Evolutionary conservation across 1,139 yeast species (phyloP), one percentile per base, ranked within the genome.

Genomic region (Yamadazyma blattariae): DNA sequence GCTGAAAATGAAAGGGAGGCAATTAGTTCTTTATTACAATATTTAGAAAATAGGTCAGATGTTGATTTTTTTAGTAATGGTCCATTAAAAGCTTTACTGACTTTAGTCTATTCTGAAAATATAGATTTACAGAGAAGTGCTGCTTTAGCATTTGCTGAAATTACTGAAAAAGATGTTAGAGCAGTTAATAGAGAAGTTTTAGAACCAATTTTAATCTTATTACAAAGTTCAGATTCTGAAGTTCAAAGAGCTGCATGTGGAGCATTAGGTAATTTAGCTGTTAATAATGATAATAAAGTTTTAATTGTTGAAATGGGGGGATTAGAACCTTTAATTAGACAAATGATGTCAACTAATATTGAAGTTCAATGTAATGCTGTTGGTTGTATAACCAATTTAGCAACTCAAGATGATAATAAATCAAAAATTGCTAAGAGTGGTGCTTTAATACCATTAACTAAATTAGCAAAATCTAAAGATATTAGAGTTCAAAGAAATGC

Each of bases 311-410:
- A 90, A 55, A 88, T 94, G 96, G 97, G 97, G 22, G 98, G 98
- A 2, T 74, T 92, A 41, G 96, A 90, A 48, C 97, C 97, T 8
- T 74, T 92, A 36, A 92, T 92, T 51, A 82, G 95, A 59, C 98
- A 94, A 64, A 92, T 92, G 99, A 83, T 88, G 84, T 84, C 95
- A 30, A 79, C 95, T 39, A 92, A 94, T 53, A 95, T 92, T 42
- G 99, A 92, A 59, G 98, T 94, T 26, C 98, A 94, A 63, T 92
- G 99, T 61, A 92, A 92, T 57, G 98, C 99, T 4, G 98, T 94
- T 38, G 99, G 99, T 8, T 94, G 98, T 59, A 90, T 92, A 57
- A 92, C 99, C 25, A 92, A 92, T 58, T 76, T 92, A 60, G 98
- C 98, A 11, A 92, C 98, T n/a, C 96, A 88, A 62, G 98, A 92